Base-by-base conservation (phyloP, 75 land plant species). In the Sequoia sempervirens region DNA sequence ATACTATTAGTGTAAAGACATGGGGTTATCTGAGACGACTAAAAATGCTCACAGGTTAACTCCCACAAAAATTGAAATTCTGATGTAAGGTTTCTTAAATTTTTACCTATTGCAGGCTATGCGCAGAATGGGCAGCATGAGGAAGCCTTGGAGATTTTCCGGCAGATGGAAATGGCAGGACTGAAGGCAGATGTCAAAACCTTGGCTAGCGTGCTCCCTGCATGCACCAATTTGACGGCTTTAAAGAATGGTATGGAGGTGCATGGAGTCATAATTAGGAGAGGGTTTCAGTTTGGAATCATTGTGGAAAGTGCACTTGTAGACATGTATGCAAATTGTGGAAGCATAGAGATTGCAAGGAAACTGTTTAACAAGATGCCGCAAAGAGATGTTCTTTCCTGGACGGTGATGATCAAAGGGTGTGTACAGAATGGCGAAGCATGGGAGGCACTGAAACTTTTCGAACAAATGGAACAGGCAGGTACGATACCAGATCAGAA, bases 291-390 rank as follows among this genome's bases (percentile, higher is more conserved):
- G 7, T 61, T 26, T 23, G 66, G 66, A 61, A 8, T 61, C 66
- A 61, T 20, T 61, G 8, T 61, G 66, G 66, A 61, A 20, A 23
- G n/a, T 26, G 66, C 66, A 5, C 66, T 61, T 61, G 8, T 61
- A 61, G 66, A 61, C 66, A 61, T 61, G 66, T 61, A 61, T 61
- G 66, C 28, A 61, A 61, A 20, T 20, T 61, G 66, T 61, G 66
- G 66, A 61, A 61, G 66, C 66, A 23, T 61, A 26, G 66, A 61
- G 28, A 61, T 6, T 61, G 66, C 66, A 5, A 23, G n/a, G 66
- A 61, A 61, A 61, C 66, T 61, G 66, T 61, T 61, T 61, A 61
- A 61, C 66, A 61, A 61, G n/a, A 61, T 61, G 66, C 66, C n/a
- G 66, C 6, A 26, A 23, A 28, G 66, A 61, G 66, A 61, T 61